Percentiles rank a stretch among this genome's conserved stretches.
These are phyloP conservation scores for Diplodia corticola DNA, from an alignment of 2,329 filamentous ascomycete genomes.

Conservation along the genomic window DNA sequence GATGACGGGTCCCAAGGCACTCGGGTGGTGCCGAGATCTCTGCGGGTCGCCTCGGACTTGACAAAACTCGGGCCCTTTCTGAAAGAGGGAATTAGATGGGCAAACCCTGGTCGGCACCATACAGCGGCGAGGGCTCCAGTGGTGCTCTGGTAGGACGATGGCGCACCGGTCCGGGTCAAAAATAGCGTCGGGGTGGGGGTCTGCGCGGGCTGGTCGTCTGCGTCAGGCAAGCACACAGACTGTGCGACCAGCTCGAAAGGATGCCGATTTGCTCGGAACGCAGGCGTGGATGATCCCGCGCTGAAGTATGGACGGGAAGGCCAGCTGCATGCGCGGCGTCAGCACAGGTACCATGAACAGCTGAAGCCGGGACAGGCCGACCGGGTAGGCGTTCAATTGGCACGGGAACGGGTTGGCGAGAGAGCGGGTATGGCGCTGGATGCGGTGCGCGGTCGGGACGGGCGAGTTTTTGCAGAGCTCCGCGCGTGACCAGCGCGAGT, in stretches of 20 bases:
- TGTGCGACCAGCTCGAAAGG: slow-evolving; percentile 16
- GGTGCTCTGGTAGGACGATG: slow-evolving; percentile 16
- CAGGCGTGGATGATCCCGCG: slow-evolving; percentile 12
- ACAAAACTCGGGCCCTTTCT: slow-evolving; percentile 17
- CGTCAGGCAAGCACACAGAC: slow-evolving; percentile 13
- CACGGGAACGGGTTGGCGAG: background rate
- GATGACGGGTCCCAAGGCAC: slow-evolving; percentile 33
- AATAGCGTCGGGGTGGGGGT: slow-evolving; percentile 19
- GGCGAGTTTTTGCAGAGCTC: slow-evolving; percentile 7
- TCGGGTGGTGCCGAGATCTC: slow-evolving; percentile 39
- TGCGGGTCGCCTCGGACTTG: slow-evolving; percentile 14
- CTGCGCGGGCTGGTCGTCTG: slow-evolving; percentile 1
- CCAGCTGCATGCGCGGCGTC: slow-evolving; percentile 22
- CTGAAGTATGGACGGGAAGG: slow-evolving; percentile 17
- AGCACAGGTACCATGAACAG: slow-evolving; percentile 21
- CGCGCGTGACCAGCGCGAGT: slow-evolving; percentile 21
- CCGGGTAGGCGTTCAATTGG: slow-evolving; percentile 12
- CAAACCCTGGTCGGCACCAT: slow-evolving; percentile 21
- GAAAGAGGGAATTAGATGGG: slow-evolving; percentile 21
- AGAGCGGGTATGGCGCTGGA: background rate
- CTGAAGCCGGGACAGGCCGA: slow-evolving; percentile 18
- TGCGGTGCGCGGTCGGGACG: slow-evolving; percentile 20
- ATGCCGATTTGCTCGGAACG: slow-evolving; percentile 23
- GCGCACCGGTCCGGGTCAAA: slow-evolving; percentile 1
- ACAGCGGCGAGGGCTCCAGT: background rate